Base-by-base conservation (phyloP, 768 basidiomycete genomes). In the Infundibulicybe gibba region DNA sequence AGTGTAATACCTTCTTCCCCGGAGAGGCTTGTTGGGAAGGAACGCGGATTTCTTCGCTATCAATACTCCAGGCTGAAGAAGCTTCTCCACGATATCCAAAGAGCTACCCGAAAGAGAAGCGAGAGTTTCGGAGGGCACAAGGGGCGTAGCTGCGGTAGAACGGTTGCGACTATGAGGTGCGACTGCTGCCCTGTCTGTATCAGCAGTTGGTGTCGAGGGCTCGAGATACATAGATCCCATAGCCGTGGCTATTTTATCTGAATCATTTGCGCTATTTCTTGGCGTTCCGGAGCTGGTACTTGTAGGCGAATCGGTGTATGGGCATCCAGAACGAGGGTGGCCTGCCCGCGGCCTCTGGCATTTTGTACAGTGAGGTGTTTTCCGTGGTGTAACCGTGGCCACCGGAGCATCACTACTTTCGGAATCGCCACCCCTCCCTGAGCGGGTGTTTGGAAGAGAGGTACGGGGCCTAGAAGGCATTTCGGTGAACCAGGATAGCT, bases 301-400 rank as follows among this genome's bases (percentile, higher is more conserved):
- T 32, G 51, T 48, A 15, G 50, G 61, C 1, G 69, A 60, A 38
- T 72, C 68, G 16, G 57, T 61, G 47, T 63, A 72, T 0, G 81
- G 80, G 55, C 83, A 84, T 9, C 82, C 81, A 0, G 77, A 77
- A 39, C 81, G 79, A 14, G 83, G 83, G 56, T 85, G 83, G 0
- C 82, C 81, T 19, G 66, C 69, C 44, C 72, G 68, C 0, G 80
- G 78, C 17, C 73, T 74, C 44, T 69, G 66, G 60, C 83, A 85
- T 54, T 76, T 77, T 38, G 63, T 71, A 61, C 82, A 85, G 40
- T 65, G 71, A 32, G 75, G 83, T 2, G 59, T 55, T 43, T 80
- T 81, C 37, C 80, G 78, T 5, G 77, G 67, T 10, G 76, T 66
- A 14, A 65, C 62, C 32, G 59, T 59, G 6, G 54, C 44, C 8